These are phyloP conservation scores for Penicillium angulare DNA, from an alignment of 495 filamentous ascomycete genomes.

Conservation along the genomic window DNA sequence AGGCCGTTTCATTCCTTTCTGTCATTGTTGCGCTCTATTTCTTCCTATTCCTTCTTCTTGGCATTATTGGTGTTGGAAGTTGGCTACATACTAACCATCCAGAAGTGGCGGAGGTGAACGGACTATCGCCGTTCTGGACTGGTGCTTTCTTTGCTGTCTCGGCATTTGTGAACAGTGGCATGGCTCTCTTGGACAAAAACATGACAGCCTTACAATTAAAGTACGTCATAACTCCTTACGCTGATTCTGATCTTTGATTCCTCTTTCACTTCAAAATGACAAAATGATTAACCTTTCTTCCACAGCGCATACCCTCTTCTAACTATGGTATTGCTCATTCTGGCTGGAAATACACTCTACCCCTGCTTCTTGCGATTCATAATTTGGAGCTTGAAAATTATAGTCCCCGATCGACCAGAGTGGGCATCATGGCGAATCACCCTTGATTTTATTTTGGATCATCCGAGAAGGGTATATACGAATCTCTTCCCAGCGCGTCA, in stretches of 20 bases:
- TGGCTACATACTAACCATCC: conserved; percentile 65
- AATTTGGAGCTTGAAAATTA: conserved; percentile 59
- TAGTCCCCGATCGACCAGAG: conserved; percentile 40
- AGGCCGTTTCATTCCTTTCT: conserved; percentile 68
- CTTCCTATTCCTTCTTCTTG: conserved; percentile 67
- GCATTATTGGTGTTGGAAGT: conserved; percentile 67
- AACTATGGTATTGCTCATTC: conserved; percentile 72
- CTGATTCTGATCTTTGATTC: too few relatives aligned
- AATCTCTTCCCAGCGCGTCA: conserved; percentile 75
- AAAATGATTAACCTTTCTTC: too few relatives aligned
- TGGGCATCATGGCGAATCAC: conserved; percentile 59
- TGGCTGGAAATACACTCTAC: conserved; percentile 81
- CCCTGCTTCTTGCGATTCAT: conserved; percentile 78
- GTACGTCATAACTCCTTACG: conserved; percentile 11
- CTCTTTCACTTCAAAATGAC: too few relatives aligned
- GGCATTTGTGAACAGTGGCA: conserved; percentile 86
- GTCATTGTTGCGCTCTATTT: conserved; percentile 75
- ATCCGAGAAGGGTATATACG: conserved; percentile 74
- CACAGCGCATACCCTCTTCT: conserved; percentile 67
- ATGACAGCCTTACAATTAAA: conserved; percentile 55
- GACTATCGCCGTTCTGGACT: conserved; percentile 61
- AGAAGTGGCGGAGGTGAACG: conserved; percentile 60
- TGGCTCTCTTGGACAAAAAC: conserved; percentile 80
- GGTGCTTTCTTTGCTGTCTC: conserved; percentile 52
- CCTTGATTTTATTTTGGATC: conserved; percentile 75